Evolutionary conservation across 2,329 filamentous ascomycete genomes (phyloP).

Genomic region (Aspergillus fischeri): DNA sequence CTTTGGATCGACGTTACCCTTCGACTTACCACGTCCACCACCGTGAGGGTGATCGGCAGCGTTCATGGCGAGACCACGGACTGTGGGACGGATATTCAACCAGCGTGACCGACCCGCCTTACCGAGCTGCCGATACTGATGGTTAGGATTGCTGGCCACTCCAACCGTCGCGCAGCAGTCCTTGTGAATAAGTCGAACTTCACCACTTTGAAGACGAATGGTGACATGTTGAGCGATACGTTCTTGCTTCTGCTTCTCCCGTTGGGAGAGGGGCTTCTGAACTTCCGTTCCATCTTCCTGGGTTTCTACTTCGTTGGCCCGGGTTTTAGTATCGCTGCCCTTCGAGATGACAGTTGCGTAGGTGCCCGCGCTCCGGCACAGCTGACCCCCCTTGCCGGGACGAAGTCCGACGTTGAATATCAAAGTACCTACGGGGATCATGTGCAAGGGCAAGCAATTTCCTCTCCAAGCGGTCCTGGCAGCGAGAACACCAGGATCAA

Average conservation of each 20-base stretch:
- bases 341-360: constrained; percentile 86
- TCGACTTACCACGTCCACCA: constrained; percentile 98
- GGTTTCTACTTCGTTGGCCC: constrained; percentile 51
- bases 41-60: constrained; percentile 97
- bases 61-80: constrained; percentile 98
- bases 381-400: constrained; percentile 70
- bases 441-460: constrained; percentile 91
- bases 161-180: constrained; percentile 94
- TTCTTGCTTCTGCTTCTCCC: constrained; percentile 41
- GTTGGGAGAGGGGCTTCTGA: constrained; percentile 33
- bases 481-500: constrained; percentile 94
- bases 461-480: constrained; percentile 90
- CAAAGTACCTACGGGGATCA: constrained; percentile 91
- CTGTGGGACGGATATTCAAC: constrained; percentile 91
- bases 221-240: constrained; percentile 75
- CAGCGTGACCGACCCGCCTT: constrained; percentile 92
- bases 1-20: constrained; percentile 93
- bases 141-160: constrained; percentile 86
- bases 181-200: constrained; percentile 82
- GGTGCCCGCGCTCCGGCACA: constrained; percentile 92
- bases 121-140: constrained; percentile 84
- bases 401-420: constrained; percentile 84
- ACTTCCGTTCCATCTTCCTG: constrained; percentile 30
- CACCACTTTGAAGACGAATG: constrained; percentile 85
- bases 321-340: constrained; percentile 62